These are phyloP conservation scores for Jamesozyma lodderae DNA, from an alignment of 805 yeast species.

Conservation along the genomic window DNA sequence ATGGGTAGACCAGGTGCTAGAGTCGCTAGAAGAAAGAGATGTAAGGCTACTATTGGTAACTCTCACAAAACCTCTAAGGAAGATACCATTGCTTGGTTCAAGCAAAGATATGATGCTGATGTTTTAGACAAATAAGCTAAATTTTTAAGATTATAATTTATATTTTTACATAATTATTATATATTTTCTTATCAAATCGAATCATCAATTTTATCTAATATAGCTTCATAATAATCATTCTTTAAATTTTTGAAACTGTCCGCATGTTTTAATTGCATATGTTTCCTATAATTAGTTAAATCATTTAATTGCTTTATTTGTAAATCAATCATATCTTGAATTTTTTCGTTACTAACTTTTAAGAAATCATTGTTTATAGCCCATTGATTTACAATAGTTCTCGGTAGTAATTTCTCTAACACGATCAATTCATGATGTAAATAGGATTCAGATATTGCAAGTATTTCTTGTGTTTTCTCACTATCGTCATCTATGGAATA, in stretches of 20 bases:
- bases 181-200: neutral
- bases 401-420: conserved; percentile 30
- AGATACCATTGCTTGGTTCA: conserved; percentile 97
- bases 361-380: conserved; percentile 30
- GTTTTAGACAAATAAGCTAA: conserved; percentile 65
- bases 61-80: conserved; percentile 85
- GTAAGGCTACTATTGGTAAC: conserved; percentile 81
- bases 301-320: conserved; percentile 39
- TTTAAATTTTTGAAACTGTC: conserved; percentile 38
- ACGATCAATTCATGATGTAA: conserved; percentile 30
- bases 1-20: conserved; percentile 99
- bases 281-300: conserved; percentile 35
- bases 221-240: conserved; percentile 44
- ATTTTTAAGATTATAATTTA: conserved; percentile 1
- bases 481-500: conserved; percentile 16
- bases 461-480: conserved; percentile 13
- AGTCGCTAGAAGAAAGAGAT: conserved; percentile 97
- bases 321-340: conserved; percentile 25
- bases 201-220: conserved; percentile 23
- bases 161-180: neutral
- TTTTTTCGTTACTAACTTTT: conserved; percentile 21
- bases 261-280: conserved; percentile 35
- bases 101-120: conserved; percentile 98
- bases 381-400: conserved; percentile 33
- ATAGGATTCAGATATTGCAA: conserved; percentile 23